Base-by-base conservation (phyloP, 2,329 filamentous ascomycete genomes). In the Fusarium veterinarium region DNA sequence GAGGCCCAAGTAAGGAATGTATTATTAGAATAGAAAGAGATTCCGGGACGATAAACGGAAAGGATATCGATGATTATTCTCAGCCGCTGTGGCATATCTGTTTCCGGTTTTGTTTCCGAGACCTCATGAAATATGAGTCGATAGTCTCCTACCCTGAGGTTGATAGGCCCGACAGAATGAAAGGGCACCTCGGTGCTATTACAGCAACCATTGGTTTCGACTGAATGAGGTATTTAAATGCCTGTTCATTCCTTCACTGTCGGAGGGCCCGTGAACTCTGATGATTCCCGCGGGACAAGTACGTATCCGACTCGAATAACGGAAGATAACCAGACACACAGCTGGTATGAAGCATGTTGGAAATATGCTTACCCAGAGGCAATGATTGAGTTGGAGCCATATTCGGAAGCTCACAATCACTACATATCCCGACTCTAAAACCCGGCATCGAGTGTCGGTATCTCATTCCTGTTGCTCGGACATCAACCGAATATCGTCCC, bases 381-480 rank as follows among this genome's bases (percentile, higher is more conserved):
- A 28, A 42, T 16, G 6, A 8, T 35, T 31, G 20, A 37, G 11
- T 12, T 30, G 6, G 14, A 37, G 28, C 19, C 20, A 57, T 28
- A 23, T 14, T 35, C 23, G 11, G 33, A 48, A 37, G 6, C 11
- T 38, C 25, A 11, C 16, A 51, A 38, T 51, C 25, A 14, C 23
- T 30, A 57, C 25, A 23, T 25, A 38, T 49, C 33, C 58, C 16
- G 30, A 33, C 9, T 16, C 45, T 28, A 16, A 46, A 17, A 33
- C 12, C 7, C 31, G 35, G 40, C 41, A 49, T 42, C 37, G 8
- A 31, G 12, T 13, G 37, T 64, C 51, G 71, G 63, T 20, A 57
- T 65, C 31, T 41, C 63, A 44, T 74, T 41, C 53, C 61, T 33
- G 55, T 64, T 49, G 63, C 60, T 74, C 45, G 62, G 67, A 38